A percentile compares a stretch with the other conserved stretches of the same genome.
Evolutionary conservation across 495 filamentous ascomycete species (phyloP).

Genomic region (Penicillium paxilli): DNA sequence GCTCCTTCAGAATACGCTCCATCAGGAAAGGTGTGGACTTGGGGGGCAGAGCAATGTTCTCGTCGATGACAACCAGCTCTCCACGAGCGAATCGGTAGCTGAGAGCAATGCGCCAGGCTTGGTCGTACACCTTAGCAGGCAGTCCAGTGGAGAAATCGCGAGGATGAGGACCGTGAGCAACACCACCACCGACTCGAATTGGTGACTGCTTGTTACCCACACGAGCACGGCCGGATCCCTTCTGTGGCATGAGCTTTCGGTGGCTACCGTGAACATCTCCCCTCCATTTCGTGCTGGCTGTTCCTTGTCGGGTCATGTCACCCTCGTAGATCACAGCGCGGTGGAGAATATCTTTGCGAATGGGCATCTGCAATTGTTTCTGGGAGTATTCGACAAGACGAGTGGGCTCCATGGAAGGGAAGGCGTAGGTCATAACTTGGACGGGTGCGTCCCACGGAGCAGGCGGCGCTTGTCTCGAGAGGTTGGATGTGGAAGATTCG

Average conservation of each 20-base stretch:
- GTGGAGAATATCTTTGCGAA: conserved; percentile 91
- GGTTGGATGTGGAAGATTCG: conserved; percentile 24
- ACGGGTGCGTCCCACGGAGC: conserved; percentile 48
- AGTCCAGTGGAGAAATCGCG: conserved; percentile 84
- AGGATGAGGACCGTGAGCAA: conserved; percentile 80
- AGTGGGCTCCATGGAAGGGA: conserved; percentile 84
- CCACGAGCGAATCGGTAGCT: conserved; percentile 86
- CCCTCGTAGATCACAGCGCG: conserved; percentile 91
- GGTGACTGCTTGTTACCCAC: conserved; percentile 80
- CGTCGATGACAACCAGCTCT: conserved; percentile 81
- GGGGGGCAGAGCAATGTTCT: conserved; percentile 61
- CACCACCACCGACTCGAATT: conserved; percentile 81
- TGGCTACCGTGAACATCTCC: conserved; percentile 79
- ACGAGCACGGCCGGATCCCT: conserved; percentile 79
- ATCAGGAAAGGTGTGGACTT: conserved; percentile 57
- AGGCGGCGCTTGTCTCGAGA: conserved; percentile 40
- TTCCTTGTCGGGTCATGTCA: conserved; percentile 83
- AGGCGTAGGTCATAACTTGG: conserved; percentile 81
- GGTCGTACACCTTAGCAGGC: conserved; percentile 88
- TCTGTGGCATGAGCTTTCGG: conserved; percentile 77
- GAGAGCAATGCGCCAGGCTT: conserved; percentile 93
- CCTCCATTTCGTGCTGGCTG: conserved; percentile 81
- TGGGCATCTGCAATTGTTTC: conserved; percentile 79
- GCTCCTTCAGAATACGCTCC: conserved; percentile 61
- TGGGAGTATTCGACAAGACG: conserved; percentile 75